Conservation (phyloP, 306 rosid species). For the Trifolium dubium region DNA sequence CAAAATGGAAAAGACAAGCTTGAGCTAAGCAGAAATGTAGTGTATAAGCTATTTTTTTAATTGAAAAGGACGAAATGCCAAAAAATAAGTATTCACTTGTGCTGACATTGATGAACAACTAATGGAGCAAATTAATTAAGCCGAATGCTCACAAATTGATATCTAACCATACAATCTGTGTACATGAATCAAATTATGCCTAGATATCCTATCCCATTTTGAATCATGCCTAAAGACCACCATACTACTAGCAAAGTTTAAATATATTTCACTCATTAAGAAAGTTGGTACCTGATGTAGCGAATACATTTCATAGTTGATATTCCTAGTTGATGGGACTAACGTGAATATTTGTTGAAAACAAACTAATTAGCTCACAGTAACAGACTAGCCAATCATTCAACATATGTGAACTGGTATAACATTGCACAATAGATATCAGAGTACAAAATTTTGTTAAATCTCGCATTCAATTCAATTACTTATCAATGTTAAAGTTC, state of each 20-base stretch:
- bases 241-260: not conserved
- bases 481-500: conserved; percentile 15
- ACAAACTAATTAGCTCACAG: conserved; percentile 19
- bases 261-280: not conserved
- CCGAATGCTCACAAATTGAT: not conserved
- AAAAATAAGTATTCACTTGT: not conserved
- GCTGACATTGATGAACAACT: conserved; percentile 6
- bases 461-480: conserved; percentile 18
- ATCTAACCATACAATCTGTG: not conserved
- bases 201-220: not conserved
- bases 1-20: not conserved
- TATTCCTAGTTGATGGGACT: conserved; percentile 17
- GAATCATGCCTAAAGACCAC: conserved; percentile 1
- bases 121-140: conserved; percentile 2
- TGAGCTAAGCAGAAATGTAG: conserved; percentile 5
- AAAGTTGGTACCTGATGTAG: not conserved
- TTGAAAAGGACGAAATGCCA: not conserved
- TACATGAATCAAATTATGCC: not conserved
- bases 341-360: conserved; percentile 6
- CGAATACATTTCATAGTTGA: not conserved
- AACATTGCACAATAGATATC: conserved; percentile 14
- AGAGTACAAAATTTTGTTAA: conserved; percentile 7
- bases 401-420: not conserved
- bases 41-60: not conserved
- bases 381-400: not conserved